phyloP scores from a whole-genome alignment of 305 asterid species.

The Rubia balearica region DNA sequence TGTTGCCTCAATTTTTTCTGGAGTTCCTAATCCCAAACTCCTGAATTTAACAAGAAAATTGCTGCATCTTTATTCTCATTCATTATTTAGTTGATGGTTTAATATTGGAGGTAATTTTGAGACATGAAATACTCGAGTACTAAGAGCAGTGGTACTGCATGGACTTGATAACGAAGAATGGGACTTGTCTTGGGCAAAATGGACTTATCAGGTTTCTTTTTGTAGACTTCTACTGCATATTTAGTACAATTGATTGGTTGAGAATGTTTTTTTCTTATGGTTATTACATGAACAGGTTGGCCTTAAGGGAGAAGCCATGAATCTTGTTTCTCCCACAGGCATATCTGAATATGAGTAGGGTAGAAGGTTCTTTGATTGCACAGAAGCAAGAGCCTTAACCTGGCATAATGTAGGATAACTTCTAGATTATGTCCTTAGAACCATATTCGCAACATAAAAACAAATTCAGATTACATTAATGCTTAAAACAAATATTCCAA shows the following conservation, averaged over 20 bases:
- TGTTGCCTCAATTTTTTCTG: constrained; percentile 15
- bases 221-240: constrained; percentile 6
- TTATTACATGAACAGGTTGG: constrained; percentile 55
- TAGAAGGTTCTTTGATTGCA: constrained; percentile 64
- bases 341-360: constrained; percentile 49
- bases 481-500: no score
- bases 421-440: neutral
- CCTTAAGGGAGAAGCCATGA: constrained; percentile 75
- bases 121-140: constrained; percentile 71
- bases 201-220: constrained; percentile 78
- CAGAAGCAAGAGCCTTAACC: constrained; percentile 71
- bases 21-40: neutral
- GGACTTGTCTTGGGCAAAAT: constrained; percentile 78
- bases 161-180: constrained; percentile 74
- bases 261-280: constrained; percentile 18
- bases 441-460: no score
- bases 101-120: constrained; percentile 82
- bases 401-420: constrained; percentile 70
- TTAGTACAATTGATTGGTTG: neutral
- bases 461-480: no score
- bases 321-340: constrained; percentile 54
- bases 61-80: neutral
- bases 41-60: neutral
- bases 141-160: constrained; percentile 76
- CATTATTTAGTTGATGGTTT: constrained; percentile 16